Evolutionary conservation across 1,284 basidiomycete species (phyloP).

Genomic region (Pterula multifida): DNA sequence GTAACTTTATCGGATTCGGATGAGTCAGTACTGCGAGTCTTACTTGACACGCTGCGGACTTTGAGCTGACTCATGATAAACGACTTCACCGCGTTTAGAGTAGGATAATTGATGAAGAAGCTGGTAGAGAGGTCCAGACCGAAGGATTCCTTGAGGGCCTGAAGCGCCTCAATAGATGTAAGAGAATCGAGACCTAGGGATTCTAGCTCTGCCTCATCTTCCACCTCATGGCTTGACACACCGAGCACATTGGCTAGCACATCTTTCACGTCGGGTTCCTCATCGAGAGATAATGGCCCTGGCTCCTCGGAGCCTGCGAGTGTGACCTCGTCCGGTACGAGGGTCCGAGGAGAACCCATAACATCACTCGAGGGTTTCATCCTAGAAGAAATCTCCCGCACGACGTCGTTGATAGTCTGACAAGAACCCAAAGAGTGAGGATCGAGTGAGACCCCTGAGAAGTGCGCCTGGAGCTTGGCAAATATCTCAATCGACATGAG

Average conservation of each 20-base stretch:
- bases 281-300: slow-evolving; percentile 10
- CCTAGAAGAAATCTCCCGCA: slow-evolving; percentile 8
- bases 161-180: slow-evolving; percentile 45
- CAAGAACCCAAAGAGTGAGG: slow-evolving; percentile 23
- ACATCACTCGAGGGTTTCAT: slow-evolving; percentile 14
- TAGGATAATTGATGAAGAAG: slow-evolving; percentile 24
- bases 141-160: slow-evolving; percentile 29
- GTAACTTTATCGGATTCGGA: not conserved
- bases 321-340: slow-evolving; percentile 19
- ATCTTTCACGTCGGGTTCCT: slow-evolving; percentile 21
- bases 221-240: slow-evolving; percentile 25
- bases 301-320: slow-evolving; percentile 9
- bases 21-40: not conserved
- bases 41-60: not conserved
- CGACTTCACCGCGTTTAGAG: slow-evolving; percentile 20
- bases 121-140: slow-evolving; percentile 25
- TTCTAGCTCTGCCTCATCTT: slow-evolving; percentile 31
- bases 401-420: slow-evolving; percentile 25
- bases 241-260: slow-evolving; percentile 39
- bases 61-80: slow-evolving; percentile 15
- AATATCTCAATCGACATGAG: slow-evolving; percentile 42
- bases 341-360: slow-evolving; percentile 25
- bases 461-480: slow-evolving; percentile 21
- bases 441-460: slow-evolving; percentile 22
- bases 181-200: slow-evolving; percentile 48